These are phyloP conservation scores for Insectozyma bohioensis DNA, from an alignment of 1,139 yeast genomes.

Conservation along the genomic window DNA sequence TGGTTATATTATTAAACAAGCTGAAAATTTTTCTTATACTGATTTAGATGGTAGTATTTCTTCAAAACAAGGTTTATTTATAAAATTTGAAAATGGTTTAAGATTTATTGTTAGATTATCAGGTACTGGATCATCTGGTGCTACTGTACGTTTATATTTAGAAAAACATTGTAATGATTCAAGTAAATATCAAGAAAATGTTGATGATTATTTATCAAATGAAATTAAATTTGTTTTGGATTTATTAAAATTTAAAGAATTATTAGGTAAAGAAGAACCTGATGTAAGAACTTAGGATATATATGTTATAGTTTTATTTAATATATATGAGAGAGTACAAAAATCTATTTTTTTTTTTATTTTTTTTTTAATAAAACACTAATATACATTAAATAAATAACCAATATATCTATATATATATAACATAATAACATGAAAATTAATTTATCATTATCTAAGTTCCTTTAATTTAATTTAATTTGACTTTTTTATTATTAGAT, in stretches of 20 bases:
- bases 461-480: constrained; percentile 3
- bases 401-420: constrained; percentile 4
- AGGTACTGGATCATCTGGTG: constrained; percentile 98
- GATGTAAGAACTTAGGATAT: constrained; percentile 75
- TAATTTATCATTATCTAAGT: constrained; percentile 2
- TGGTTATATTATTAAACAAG: constrained; percentile 60
- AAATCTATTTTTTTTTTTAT: neutral
- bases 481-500: constrained; percentile 3
- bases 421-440: constrained; percentile 1
- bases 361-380: neutral
- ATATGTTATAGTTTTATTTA: constrained; percentile 1
- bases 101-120: constrained; percentile 89
- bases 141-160: constrained; percentile 89
- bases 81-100: constrained; percentile 78
- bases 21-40: constrained; percentile 89
- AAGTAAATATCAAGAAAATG: constrained; percentile 48
- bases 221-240: constrained; percentile 65
- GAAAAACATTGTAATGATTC: constrained; percentile 77
- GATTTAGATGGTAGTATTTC: constrained; percentile 94
- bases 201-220: constrained; percentile 66
- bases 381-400: constrained; percentile 1
- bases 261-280: constrained; percentile 81
- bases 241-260: constrained; percentile 71
- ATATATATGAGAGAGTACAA: no score
- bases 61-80: constrained; percentile 85